phyloP scores from a whole-genome alignment of 2,329 filamentous ascomycete species.

The Lasiodiplodia sp. region DNA sequence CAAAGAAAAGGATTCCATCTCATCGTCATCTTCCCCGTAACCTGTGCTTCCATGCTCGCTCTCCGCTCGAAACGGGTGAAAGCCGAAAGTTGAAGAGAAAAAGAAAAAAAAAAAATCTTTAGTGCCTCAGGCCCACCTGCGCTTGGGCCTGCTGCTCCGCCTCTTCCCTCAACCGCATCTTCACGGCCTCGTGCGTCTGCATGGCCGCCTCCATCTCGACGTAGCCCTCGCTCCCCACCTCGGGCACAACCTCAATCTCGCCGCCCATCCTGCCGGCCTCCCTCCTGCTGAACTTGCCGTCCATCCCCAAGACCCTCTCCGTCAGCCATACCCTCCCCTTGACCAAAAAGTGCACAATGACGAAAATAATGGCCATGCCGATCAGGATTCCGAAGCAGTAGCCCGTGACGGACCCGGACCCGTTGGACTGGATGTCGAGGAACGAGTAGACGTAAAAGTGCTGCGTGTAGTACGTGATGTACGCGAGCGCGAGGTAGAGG shows the following conservation, averaged over 20 bases:
- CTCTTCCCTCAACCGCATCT: constrained; percentile 17
- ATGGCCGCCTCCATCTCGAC: constrained; percentile 18
- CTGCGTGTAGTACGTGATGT: constrained; percentile 72
- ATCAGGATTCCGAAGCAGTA: constrained; percentile 64
- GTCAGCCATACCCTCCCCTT: constrained; percentile 50
- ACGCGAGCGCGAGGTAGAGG: constrained; percentile 76
- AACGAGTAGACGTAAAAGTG: constrained; percentile 81
- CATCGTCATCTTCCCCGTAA: too few species aligned
- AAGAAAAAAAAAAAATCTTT: neutral
- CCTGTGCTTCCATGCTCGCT: too few species aligned
- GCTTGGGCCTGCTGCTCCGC: constrained; percentile 24
- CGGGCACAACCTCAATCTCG: neutral
- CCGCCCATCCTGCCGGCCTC: constrained; percentile 1
- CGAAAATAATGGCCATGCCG: constrained; percentile 50
- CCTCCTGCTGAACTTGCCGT: constrained; percentile 45
- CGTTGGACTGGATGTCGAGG: constrained; percentile 64
- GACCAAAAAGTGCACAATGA: constrained; percentile 51
- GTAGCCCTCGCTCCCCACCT: constrained; percentile 1
- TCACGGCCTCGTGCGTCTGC: constrained; percentile 17
- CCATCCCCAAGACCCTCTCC: constrained; percentile 53
- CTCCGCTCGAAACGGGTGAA: neutral
- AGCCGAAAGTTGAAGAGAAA: neutral
- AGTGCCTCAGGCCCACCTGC: constrained; percentile 14
- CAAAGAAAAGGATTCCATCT: neutral
- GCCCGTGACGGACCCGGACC: constrained; percentile 65